Percentiles rank a stretch among this genome's conserved stretches.
Conservation (phyloP, 805 yeast species). For the Barnettozyma populi region DNA sequence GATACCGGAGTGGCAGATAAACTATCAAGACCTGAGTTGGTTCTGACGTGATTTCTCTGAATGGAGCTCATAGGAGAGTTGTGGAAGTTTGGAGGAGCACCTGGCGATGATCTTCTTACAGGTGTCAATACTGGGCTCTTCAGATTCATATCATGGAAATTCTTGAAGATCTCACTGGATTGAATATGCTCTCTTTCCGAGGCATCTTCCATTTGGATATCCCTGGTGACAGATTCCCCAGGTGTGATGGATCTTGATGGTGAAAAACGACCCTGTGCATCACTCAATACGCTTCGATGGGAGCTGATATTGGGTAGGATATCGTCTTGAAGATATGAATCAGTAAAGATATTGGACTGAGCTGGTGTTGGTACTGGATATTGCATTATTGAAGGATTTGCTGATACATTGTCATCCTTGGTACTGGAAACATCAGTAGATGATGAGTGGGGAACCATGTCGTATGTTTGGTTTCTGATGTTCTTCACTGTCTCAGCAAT, state of each 20-base stretch:
- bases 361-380: constrained; percentile 23
- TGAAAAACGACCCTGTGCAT: constrained; percentile 18
- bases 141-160: constrained; percentile 23
- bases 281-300: constrained; percentile 8
- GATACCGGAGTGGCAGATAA: constrained; percentile 41
- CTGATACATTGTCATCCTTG: neutral
- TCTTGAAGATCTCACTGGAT: constrained; percentile 11
- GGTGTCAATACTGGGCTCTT: constrained; percentile 29
- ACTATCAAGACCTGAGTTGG: constrained; percentile 17
- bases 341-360: constrained; percentile 31
- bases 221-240: constrained; percentile 28
- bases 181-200: neutral
- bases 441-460: constrained; percentile 8
- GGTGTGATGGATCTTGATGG: constrained; percentile 41
- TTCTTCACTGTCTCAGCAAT: constrained; percentile 59
- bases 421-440: constrained; percentile 3
- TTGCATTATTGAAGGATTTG: constrained; percentile 8
- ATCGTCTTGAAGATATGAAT: constrained; percentile 37
- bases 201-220: constrained; percentile 12
- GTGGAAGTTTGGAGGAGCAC: constrained; percentile 14
- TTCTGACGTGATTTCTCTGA: constrained; percentile 41
- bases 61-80: constrained; percentile 56
- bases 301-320: constrained; percentile 29
- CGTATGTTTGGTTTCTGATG: constrained; percentile 30
- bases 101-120: constrained; percentile 24